Conservation (phyloP, 2,329 filamentous ascomycete species). For the Fulvia fulva region DNA sequence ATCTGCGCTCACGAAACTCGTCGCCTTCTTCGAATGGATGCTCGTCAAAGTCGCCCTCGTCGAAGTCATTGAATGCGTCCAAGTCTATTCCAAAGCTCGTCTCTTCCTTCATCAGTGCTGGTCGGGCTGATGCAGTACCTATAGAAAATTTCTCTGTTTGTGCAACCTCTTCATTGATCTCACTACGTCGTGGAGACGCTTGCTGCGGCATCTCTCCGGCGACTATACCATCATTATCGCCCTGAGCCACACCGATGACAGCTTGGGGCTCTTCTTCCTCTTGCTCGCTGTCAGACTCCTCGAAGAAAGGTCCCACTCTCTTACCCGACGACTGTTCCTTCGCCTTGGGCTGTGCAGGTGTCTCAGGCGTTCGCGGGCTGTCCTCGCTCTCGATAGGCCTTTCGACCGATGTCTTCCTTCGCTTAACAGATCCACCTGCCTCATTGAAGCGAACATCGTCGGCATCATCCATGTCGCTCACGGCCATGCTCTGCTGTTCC, state of each 20-base stretch:
- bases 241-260: conserved; percentile 18
- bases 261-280: conserved; percentile 29
- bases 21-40: conserved; percentile 54
- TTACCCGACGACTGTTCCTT: background rate
- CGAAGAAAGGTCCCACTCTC: conserved; percentile 60
- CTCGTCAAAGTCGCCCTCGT: conserved; percentile 58
- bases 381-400: background rate
- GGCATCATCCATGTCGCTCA: conserved; percentile 6
- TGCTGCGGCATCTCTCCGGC: conserved; percentile 12
- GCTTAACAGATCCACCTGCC: conserved; percentile 40
- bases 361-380: background rate
- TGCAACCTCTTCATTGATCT: background rate
- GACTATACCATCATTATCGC: conserved; percentile 7
- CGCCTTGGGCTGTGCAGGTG: background rate
- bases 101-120: conserved; percentile 44
- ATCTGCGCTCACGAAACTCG: conserved; percentile 53
- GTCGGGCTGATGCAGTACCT: conserved; percentile 3
- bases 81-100: conserved; percentile 45
- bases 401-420: conserved; percentile 32
- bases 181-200: background rate
- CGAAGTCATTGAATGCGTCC: conserved; percentile 50
- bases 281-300: conserved; percentile 64
- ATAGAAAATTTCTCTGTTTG: background rate
- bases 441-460: conserved; percentile 42
- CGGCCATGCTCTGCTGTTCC: background rate